Conservation (phyloP, 1,284 basidiomycete species). For the Fomitopsis schrenkii region DNA sequence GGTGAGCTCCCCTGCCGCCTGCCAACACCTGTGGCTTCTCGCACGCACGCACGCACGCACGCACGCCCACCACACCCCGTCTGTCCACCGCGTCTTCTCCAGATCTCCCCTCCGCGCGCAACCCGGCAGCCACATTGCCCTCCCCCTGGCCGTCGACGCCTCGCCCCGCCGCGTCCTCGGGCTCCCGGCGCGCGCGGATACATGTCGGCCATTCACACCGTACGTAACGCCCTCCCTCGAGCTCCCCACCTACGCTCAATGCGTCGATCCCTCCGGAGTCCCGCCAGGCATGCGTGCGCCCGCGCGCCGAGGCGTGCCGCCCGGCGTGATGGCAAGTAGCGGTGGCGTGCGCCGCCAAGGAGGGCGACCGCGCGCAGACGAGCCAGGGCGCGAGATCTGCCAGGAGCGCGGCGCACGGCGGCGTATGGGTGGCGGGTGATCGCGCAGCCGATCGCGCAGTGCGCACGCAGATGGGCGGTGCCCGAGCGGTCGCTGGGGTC, state of each 20-base stretch:
- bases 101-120: background rate
- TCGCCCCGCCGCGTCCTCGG: background rate
- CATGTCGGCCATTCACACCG: constrained; percentile 18
- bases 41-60: background rate
- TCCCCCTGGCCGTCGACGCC: background rate
- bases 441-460: background rate
- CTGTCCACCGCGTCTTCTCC: background rate
- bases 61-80: background rate
- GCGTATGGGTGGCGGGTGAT: constrained; percentile 1
- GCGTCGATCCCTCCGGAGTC: constrained; percentile 5
- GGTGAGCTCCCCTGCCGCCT: background rate
- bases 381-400: background rate
- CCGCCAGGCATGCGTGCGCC: constrained; percentile 4
- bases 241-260: too few species aligned
- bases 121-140: background rate
- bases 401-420: background rate
- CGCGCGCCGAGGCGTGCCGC: background rate
- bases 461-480: background rate
- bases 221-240: constrained; percentile 6
- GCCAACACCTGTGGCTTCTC: background rate
- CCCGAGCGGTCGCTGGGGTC: constrained; percentile 11
- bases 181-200: constrained; percentile 7
- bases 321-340: background rate
- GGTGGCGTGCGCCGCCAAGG: background rate
- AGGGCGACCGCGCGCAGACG: too few species aligned